Base-by-base conservation (phyloP, 768 basidiomycete genomes). In the Neoboletus magnificus region DNA sequence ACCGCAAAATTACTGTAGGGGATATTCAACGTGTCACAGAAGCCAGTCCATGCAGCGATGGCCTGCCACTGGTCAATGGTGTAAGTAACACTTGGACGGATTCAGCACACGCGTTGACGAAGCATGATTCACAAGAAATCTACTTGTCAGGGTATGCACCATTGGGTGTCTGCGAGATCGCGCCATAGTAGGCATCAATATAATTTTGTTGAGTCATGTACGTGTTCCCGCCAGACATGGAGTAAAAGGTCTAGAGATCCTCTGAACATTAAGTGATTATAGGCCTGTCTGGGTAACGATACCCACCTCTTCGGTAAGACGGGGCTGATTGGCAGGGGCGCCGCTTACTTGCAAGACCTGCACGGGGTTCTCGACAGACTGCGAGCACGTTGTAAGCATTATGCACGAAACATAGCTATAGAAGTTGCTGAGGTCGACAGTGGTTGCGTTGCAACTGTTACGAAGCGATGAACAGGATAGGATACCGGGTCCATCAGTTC, bases 11-110 rank as follows among this genome's bases (percentile, higher is more conserved):
- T 65, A 11, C 41, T 23, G 35, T 59, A 67, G 23, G 65, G 66
- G 15, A 66, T 67, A 10, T 62, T 57, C 45, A 30, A 10, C 18
- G 63, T 67, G 13, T 56, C 60, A 33, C 66, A 66, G 30, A 46
- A 65, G 22, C 57, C 63, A 16, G 62, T 39, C 63, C 66, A 67
- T 29, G 66, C 65, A 20, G 55, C 66, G 46, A 67, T 57, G 36
- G 30, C 8, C 25, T 48, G n/a, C 66, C 63, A 65, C 13, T 66
- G 54, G 2, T 27, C 51, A 3, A 52, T 46, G 13, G 55, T 20
- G 23, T 37, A 27, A 2, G n/a, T 25, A 5, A 63, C 55, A 11
- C 63, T 47, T 66, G 27, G 25, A 40, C 13, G 6, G 11, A 36
- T 20, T 58, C 33, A 58, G 44, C 27, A 35, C 15, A 39, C 35